These are phyloP conservation scores for Sugiyamaella grinbergsii DNA, from an alignment of 1,139 yeast species.

Conservation along the genomic window DNA sequence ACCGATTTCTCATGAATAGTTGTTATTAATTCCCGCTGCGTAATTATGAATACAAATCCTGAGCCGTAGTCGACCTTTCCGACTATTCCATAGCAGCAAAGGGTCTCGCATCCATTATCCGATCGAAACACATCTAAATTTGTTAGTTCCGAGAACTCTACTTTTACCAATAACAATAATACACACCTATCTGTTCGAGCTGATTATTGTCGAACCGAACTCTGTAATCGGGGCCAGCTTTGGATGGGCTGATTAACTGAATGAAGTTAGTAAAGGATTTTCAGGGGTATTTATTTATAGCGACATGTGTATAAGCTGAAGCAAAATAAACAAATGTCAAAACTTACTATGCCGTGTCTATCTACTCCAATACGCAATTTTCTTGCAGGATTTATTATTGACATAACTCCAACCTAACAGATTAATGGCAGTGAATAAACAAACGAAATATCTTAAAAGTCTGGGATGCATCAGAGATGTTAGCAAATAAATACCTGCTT, in stretches of 20 bases:
- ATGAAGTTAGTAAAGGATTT: neutral
- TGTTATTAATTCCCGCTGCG: conserved; percentile 26
- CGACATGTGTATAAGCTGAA: too few species aligned
- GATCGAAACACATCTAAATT: neutral
- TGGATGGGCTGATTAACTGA: conserved; percentile 9
- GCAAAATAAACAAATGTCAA: too few species aligned
- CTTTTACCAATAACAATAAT: too few species aligned
- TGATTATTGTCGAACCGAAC: conserved; percentile 12
- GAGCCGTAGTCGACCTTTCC: conserved; percentile 31
- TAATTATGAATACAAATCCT: conserved; percentile 31
- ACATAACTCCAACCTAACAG: too few species aligned
- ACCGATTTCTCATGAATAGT: conserved; percentile 22
- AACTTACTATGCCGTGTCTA: conserved; percentile 12
- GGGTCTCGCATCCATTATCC: neutral
- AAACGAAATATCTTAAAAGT: too few species aligned
- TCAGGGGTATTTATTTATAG: neutral
- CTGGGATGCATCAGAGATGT: too few species aligned
- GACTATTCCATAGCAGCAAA: conserved; percentile 27
- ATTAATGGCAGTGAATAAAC: neutral
- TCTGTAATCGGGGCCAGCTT: neutral
- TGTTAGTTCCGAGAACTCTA: too few species aligned
- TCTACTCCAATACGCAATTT: conserved; percentile 10
- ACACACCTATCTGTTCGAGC: conserved; percentile 14
- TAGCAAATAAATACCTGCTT: too few species aligned
- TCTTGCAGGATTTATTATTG: conserved; percentile 14